Base-by-base conservation (phyloP, 768 basidiomycete genomes). In the Serendipita sp. region DNA sequence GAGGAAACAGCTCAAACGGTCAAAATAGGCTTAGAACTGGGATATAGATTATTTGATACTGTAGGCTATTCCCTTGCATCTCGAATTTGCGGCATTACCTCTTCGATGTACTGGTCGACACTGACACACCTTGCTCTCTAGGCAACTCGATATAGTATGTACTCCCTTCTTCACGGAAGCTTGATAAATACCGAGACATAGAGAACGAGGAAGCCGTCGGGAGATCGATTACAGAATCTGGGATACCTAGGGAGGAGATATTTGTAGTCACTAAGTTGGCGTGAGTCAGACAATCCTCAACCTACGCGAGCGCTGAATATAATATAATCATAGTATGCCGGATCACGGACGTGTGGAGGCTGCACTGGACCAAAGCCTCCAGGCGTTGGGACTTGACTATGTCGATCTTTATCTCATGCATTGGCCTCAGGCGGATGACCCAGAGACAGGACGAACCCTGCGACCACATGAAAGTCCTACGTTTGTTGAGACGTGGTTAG, bases 1-100 rank as follows among this genome's bases (percentile, higher is more conserved):
- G 72, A 76, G 64, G 74, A 77, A 22, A 76, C 77, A 9, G 68
- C 71, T 33, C 66, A 74, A 16, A 75, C 75, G 73, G 72, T 71
- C 43, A 61, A 65, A 26, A 70, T 70, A 26, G 73, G 74, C 7
- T 65, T 76, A 24, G 62, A 79, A 72, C 64, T 62, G 42, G 79
- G 79, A 3, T 81, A 81, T 71, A 71, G 76, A 13, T 78, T 78
- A 65, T 72, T 82, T 43, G 77, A 78, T 68, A 77, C 68, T n/a
- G 68, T 48, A 30, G 26, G 60, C 33, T n/a, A n/a, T n/a, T n/a
- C n/a, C n/a, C n/a, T n/a, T n/a, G n/a, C n/a, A n/a, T n/a, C n/a
- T n/a, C n/a, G n/a, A n/a, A n/a, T n/a, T n/a, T n/a, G n/a, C n/a
- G n/a, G n/a, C n/a, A n/a, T n/a, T n/a, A n/a, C n/a, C n/a, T n/a